Base-by-base conservation (phyloP, 2,329 filamentous ascomycete genomes). In the Talaromyces sp. region DNA sequence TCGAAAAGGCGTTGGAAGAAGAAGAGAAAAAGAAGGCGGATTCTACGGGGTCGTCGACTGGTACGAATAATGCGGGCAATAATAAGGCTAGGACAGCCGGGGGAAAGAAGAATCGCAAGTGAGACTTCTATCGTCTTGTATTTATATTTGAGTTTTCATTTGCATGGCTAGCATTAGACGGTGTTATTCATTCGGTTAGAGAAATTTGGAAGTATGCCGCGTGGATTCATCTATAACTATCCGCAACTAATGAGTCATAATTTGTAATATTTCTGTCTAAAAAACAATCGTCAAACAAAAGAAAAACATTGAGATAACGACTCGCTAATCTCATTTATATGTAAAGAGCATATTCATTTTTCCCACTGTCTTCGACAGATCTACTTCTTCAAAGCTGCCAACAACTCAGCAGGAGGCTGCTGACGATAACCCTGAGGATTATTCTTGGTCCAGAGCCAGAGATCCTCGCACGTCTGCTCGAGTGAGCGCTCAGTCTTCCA, bases 401-500 rank as follows among this genome's bases (percentile, higher is more conserved):
- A 75, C 72, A 98, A 85, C 79, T 90, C 88, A 69, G 90, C 85
- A 0, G 95, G 94, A n/a, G 94, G 92, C 70, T 93, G 85, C 81
- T 98, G 93, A 70, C 91, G 86, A 82, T 98, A 98, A 24, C 95
- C 95, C 81, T 93, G 88, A 27, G 95, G 95, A 82, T 98, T 98
- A 82, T 97, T 98, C 81, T 90, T 85, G 16, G 96, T 96, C 95
- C 95, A 99, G 74, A 88, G 89, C 95, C 95, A 99, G 70, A 99
- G 84, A 79, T 99, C 93, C 71, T 89, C 87, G 77, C 95, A 99
- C 31, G 94, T 93, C 77, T 97, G 88, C 81, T 98, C 94, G 76
- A 99, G 87, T 22, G 91, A 93, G 65, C 90, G 84, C 82, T 96
- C 87, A 1, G 95, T 93, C 84, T 93, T 93, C 95, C 95, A 99